Evolutionary conservation across 1,284 basidiomycete genomes (phyloP).

Genomic region (Apiotrichum veenhuisii): DNA sequence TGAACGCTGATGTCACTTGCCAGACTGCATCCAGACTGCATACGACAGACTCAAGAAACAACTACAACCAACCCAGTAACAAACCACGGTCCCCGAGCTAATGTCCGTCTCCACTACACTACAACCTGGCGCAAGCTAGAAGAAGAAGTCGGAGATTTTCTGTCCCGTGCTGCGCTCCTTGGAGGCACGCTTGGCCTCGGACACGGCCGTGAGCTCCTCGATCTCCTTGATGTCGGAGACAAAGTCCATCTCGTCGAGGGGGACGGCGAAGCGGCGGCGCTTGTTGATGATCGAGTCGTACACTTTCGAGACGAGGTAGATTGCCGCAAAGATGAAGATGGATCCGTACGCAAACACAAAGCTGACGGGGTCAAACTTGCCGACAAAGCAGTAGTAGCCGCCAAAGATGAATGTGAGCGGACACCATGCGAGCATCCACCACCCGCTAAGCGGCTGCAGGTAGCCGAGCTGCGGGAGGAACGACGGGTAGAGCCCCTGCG

Average conservation of each 20-base stretch:
- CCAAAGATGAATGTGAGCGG: conserved; percentile 21
- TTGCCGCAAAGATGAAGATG: conserved; percentile 35
- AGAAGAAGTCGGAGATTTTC: conserved; percentile 22
- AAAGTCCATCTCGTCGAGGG: conserved; percentile 24
- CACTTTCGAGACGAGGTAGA: conserved; percentile 32
- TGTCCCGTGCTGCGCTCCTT: conserved; percentile 9
- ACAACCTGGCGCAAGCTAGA: conserved; percentile 1
- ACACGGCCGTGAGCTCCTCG: conserved; percentile 21
- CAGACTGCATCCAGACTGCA: too few species aligned
- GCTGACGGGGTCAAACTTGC: neutral
- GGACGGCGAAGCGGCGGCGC: conserved; percentile 14
- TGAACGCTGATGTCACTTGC: too few species aligned
- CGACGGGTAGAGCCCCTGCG: conserved; percentile 23
- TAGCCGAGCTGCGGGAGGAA: conserved; percentile 16
- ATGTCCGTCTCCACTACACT: too few species aligned
- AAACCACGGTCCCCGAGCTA: too few species aligned
- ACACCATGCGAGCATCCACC: conserved; percentile 27
- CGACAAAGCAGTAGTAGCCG: conserved; percentile 26
- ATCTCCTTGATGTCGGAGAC: conserved; percentile 24
- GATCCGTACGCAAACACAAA: conserved; percentile 26
- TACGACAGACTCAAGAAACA: too few species aligned
- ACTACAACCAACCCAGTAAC: too few species aligned
- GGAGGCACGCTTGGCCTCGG: conserved; percentile 20
- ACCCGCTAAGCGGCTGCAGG: conserved; percentile 26
- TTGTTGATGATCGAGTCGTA: conserved; percentile 21